Conservation (phyloP, 2,329 filamentous ascomycete genomes). For the Pseudonectria buxi region DNA sequence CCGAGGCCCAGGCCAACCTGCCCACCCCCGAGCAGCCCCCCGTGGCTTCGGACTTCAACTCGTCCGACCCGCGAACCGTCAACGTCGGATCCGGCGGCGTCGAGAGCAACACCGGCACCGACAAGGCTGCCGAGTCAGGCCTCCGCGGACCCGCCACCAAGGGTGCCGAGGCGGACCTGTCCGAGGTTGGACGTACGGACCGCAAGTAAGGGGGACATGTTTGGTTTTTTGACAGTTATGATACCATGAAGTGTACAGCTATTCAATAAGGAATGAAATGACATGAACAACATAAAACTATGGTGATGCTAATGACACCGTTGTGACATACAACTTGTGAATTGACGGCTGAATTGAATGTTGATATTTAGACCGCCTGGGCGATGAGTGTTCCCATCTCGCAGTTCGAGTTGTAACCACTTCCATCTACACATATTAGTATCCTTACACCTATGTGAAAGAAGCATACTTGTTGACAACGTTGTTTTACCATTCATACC, state of each 20-base stretch:
- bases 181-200: conserved; percentile 56
- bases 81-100: conserved; percentile 60
- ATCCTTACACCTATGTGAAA: too few relatives aligned
- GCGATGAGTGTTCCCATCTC: too few relatives aligned
- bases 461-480: too few relatives aligned
- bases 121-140: conserved; percentile 41
- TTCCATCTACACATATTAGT: too few relatives aligned
- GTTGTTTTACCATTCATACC: too few relatives aligned
- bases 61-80: conserved; percentile 59
- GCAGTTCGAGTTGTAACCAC: too few relatives aligned
- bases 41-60: conserved; percentile 71
- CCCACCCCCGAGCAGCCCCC: conserved; percentile 75
- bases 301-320: too few relatives aligned
- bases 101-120: conserved; percentile 48
- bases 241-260: not conserved
- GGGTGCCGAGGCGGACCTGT: conserved; percentile 47
- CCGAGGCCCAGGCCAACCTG: conserved; percentile 63
- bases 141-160: conserved; percentile 55
- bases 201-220: conserved; percentile 7
- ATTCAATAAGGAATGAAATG: not conserved
- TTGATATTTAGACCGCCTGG: too few relatives aligned
- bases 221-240: too few relatives aligned
- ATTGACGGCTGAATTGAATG: too few relatives aligned
- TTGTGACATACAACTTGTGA: too few relatives aligned
- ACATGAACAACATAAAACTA: too few relatives aligned